These are phyloP conservation scores for Cytospora piceae DNA, from an alignment of 2,329 filamentous ascomycete genomes.

Conservation along the genomic window DNA sequence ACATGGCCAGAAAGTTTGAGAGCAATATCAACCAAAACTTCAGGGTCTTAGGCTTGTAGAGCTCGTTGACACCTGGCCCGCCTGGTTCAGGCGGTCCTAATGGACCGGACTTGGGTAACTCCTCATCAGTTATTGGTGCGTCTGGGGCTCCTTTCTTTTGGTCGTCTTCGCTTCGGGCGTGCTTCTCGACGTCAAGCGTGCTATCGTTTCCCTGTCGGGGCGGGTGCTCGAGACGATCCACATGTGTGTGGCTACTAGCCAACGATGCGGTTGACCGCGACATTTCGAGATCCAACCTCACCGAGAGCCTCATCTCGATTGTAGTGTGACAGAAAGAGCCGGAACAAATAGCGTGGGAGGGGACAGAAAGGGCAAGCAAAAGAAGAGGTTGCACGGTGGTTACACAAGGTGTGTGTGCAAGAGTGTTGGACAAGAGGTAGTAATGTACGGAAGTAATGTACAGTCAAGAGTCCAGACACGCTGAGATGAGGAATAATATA, in stretches of 20 bases:
- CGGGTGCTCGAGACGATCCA: constrained; percentile 7
- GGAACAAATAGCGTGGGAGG: neutral
- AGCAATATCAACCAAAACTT: constrained; percentile 60
- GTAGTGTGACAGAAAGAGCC: constrained; percentile 1
- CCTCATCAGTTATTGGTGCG: neutral
- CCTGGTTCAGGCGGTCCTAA: constrained; percentile 19
- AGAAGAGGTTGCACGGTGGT: neutral
- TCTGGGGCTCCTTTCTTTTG: neutral
- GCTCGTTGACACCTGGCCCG: constrained; percentile 37
- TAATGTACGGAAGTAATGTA: neutral
- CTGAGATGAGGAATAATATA: neutral
- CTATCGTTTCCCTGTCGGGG: constrained; percentile 1
- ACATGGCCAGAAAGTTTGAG: constrained; percentile 59
- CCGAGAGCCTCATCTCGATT: neutral
- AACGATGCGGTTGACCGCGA: constrained; percentile 26
- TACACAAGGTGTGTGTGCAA: neutral
- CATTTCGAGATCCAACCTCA: constrained; percentile 13
- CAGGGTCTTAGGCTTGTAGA: constrained; percentile 56
- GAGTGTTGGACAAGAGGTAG: neutral
- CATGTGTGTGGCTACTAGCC: constrained; percentile 28
- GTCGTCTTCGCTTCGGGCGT: neutral
- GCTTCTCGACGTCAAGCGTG: constrained; percentile 20
- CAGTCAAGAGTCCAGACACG: neutral
- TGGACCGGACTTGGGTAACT: constrained; percentile 1
- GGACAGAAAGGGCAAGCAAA: neutral